A percentile compares a stretch with the other conserved stretches of the same genome.
Evolutionary conservation across 345 rosid species (phyloP).

Genomic region (Salix exigua): DNA sequence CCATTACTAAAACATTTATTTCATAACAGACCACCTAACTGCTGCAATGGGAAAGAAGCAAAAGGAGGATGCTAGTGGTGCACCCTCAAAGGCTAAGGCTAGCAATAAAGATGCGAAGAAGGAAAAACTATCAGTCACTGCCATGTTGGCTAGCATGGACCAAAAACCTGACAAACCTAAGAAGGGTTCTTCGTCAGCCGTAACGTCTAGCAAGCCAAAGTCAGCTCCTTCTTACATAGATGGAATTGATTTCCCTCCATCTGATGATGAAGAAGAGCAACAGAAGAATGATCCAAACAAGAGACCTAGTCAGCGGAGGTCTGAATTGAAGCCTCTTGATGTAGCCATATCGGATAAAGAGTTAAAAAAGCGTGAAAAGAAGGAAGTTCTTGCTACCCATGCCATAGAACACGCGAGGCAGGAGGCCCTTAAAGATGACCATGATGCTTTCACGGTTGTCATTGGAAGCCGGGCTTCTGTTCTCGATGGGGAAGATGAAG

Average conservation of each 20-base stretch:
- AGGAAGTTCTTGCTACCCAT: conserved; percentile 54
- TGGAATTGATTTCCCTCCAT: conserved; percentile 82
- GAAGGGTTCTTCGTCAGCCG: conserved; percentile 52
- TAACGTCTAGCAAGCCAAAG: conserved; percentile 34
- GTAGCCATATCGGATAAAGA: conserved; percentile 64
- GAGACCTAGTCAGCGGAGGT: conserved; percentile 41
- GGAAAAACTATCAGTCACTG: conserved; percentile 69
- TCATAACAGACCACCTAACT: not conserved
- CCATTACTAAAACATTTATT: too few relatives aligned
- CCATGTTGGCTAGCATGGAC: conserved; percentile 84
- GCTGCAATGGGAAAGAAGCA: conserved; percentile 74
- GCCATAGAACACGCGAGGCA: conserved; percentile 54
- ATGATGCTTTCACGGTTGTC: conserved; percentile 90
- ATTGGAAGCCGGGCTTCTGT: conserved; percentile 82
- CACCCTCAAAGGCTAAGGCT: conserved; percentile 43
- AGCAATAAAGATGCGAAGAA: conserved; percentile 54
- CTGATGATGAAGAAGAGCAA: conserved; percentile 71
- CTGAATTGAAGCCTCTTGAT: conserved; percentile 49
- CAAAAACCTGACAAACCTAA: conserved; percentile 68
- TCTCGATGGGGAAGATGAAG: conserved; percentile 85
- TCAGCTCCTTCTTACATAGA: conserved; percentile 60
- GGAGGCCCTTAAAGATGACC: conserved; percentile 90
- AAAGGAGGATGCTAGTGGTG: conserved; percentile 44
- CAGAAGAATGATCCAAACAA: conserved; percentile 29
- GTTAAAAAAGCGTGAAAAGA: conserved; percentile 74